Base-by-base conservation (phyloP, 768 basidiomycete species). In the Suillus spraguei region DNA sequence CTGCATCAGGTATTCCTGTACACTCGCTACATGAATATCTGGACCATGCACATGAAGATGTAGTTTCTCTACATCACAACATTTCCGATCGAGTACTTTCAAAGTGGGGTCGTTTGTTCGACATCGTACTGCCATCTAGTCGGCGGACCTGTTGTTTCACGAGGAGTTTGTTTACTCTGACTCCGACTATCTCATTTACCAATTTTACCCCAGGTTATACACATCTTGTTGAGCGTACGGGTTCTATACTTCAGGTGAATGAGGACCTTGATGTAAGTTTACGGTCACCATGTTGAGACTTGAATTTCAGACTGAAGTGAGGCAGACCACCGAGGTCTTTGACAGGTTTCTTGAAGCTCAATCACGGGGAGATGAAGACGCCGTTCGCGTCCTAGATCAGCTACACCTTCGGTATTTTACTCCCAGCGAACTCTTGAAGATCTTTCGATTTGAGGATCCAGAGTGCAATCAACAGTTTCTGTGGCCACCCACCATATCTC, bases 61-160 rank as follows among this genome's bases (percentile, higher is more conserved):
- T 68, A 35, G 58, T 55, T 39, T 36, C 68, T 60, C 64, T 72
- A 39, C 71, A 70, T 22, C 76, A 75, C 65, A 72, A 68, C 24
- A 79, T 94, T 13, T 83, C 89, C 3, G 85, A 88, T 60, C 86
- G 83, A 60, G 81, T 91, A 22, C 75, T 94, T 5, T 67, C 73
- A 66, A 92, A 88, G 76, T 93, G 92, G 89, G 91, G 90, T 4
- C 80, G 87, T 33, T 74, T 93, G 32, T 94, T 94, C 68, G 92
- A 94, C 66, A 92, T 94, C 53, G 89, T 92, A 13, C 71, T 83
- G 11, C 89, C 90, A 0, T 86, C 85, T 11, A 77, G 84, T 35
- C 74, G 71, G 42, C 79, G 89, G 52, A 86, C 85, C 1, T 94
- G 92, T 67, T 94, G 92, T 72, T 94, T 94, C 71, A 94, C 92